A percentile compares a stretch with the other conserved stretches of the same genome.
Conservation (phyloP, 495 filamentous ascomycete genomes). For the Aspergillus kassunensis region DNA sequence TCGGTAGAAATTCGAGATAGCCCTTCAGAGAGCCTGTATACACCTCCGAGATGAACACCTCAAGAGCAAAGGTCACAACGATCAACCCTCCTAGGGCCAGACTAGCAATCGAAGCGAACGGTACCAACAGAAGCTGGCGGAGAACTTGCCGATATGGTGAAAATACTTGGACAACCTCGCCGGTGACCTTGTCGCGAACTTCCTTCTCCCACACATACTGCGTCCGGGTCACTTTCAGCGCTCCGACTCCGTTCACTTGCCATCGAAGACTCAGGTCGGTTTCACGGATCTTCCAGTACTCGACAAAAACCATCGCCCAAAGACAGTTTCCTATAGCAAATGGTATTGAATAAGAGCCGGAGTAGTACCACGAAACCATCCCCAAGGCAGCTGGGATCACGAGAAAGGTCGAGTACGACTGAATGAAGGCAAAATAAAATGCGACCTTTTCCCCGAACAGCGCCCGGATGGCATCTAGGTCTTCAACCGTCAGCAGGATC, state of each 20-base stretch:
- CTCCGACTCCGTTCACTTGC: conserved; percentile 80
- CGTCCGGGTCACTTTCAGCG: conserved; percentile 70
- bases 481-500: conserved; percentile 64
- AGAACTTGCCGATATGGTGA: conserved; percentile 69
- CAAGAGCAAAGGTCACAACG: conserved; percentile 77
- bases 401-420: conserved; percentile 85
- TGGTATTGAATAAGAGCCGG: conserved; percentile 76
- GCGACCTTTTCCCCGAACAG: conserved; percentile 88
- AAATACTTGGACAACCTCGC: conserved; percentile 71
- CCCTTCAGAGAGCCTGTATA: conserved; percentile 83
- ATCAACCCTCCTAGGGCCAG: conserved; percentile 73
- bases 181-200: conserved; percentile 73
- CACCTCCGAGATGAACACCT: conserved; percentile 90
- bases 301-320: conserved; percentile 86
- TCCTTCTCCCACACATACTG: conserved; percentile 77
- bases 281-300: conserved; percentile 96
- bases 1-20: conserved; percentile 81
- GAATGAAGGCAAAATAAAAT: conserved; percentile 94
- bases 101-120: conserved; percentile 76
- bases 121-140: conserved; percentile 76
- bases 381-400: conserved; percentile 77
- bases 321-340: conserved; percentile 74
- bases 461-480: conserved; percentile 77
- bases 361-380: conserved; percentile 66
- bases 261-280: conserved; percentile 85